phyloP scores from a whole-genome alignment of 306 rosid species.

The Quercus alba region DNA sequence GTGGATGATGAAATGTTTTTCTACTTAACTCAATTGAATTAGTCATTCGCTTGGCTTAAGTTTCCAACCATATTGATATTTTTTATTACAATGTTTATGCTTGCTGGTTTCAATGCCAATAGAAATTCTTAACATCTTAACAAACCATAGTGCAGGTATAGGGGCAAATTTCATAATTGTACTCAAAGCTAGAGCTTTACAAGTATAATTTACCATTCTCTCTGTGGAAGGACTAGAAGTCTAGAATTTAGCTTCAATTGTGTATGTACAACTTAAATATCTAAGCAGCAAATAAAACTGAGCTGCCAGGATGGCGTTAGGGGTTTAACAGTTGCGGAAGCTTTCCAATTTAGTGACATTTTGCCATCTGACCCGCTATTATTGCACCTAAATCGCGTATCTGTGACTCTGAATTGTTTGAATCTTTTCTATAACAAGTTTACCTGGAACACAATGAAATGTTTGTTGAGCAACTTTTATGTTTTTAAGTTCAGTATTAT shows the following conservation, averaged over 20 bases:
- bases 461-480: not conserved
- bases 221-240: too few relatives aligned
- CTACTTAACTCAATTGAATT: not conserved
- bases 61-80: not conserved
- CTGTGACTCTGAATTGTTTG: not conserved
- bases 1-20: not conserved
- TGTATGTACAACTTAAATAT: not conserved
- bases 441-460: not conserved
- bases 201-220: too few relatives aligned
- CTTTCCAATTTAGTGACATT: not conserved
- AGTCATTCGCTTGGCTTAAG: not conserved
- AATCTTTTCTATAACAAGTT: not conserved
- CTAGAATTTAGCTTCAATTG: not conserved
- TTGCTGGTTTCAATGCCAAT: conserved; percentile 8
- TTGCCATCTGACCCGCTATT: not conserved
- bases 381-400: not conserved
- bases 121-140: not conserved
- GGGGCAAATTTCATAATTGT: not conserved
- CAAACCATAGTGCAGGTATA: not conserved
- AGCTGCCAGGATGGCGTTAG: not conserved
- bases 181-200: too few relatives aligned
- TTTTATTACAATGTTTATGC: not conserved
- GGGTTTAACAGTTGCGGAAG: not conserved
- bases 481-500: too few relatives aligned
- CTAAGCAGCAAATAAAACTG: not conserved